Evolutionary conservation across 2,329 filamentous ascomycete species (phyloP).

Genomic region (Sporothrix protearum): DNA sequence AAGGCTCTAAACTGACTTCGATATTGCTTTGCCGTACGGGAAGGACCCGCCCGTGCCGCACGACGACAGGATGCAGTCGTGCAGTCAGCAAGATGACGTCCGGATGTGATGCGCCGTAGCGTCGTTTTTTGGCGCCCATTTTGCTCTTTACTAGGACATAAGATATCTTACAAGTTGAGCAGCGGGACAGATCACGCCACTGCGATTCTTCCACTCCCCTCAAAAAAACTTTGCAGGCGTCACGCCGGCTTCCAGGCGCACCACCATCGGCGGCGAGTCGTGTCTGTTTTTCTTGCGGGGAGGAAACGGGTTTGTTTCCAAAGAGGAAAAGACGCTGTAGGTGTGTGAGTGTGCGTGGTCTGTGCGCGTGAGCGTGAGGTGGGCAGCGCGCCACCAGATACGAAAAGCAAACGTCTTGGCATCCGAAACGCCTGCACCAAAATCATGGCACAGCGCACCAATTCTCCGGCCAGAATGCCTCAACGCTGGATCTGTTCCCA

Average conservation of each 20-base stretch:
- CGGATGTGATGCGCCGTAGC: neutral
- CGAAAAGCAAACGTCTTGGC: neutral
- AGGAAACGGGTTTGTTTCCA: constrained; percentile 5
- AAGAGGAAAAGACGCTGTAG: neutral
- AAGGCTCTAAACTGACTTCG: neutral
- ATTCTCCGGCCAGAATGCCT: neutral
- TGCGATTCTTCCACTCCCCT: neutral
- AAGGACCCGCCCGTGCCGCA: neutral
- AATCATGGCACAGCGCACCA: neutral
- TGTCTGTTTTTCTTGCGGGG: neutral
- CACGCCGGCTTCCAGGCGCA: neutral
- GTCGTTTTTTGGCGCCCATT: neutral
- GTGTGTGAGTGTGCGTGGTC: neutral
- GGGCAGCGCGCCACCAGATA: neutral
- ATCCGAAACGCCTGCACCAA: neutral
- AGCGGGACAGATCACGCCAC: neutral
- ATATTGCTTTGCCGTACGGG: neutral
- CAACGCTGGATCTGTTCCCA: neutral
- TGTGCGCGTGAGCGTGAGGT: neutral
- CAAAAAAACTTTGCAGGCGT: neutral
- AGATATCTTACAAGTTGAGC: neutral
- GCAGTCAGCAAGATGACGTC: neutral
- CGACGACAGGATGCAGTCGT: neutral
- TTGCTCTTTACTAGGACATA: neutral
- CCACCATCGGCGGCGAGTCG: neutral